Evolutionary conservation across 2,329 filamentous ascomycete species (phyloP), one percentile per base, ranked within the genome.

Genomic region (Pseudogymnoascus sp.): DNA sequence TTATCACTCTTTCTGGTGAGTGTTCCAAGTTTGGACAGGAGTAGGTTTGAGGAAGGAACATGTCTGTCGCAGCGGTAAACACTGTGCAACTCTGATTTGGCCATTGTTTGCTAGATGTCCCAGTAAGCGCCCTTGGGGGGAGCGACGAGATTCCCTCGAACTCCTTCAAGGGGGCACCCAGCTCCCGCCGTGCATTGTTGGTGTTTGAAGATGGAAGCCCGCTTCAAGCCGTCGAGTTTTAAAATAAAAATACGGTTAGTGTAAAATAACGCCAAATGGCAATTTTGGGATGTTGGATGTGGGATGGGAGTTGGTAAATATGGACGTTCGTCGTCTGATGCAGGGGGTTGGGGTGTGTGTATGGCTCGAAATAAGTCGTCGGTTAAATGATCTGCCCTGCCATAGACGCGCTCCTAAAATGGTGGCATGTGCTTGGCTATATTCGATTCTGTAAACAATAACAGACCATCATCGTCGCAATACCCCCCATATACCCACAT

Each of bases 371-470:
- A 56, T 56, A 56, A 56, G 28, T 33, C 28, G 50, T 56, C 50
- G 50, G 50, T 56, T 56, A 56, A 56, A 31, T 53, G 46, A 53
- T 53, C 46, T 53, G 46, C 46, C 46, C 46, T 53, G n/a, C 6
- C 8, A 53, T 53, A 53, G 46, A 53, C 46, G 46, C 46, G 46
- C 46, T 53, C 46, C 46, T 53, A 53, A 50, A 50, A 53, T 53
- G 46, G 26, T 53, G 46, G 46, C 46, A 53, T 53, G 46, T 53
- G 46, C 26, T 53, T 53, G 46, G 46, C 46, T 53, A 53, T 53
- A 53, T 33, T 53, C n/a, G 26, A 53, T 53, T 53, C n/a, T 53
- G 46, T 53, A 53, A 53, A 53, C 46, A 53, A 53, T 53, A 53
- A 53, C 46, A 53, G 46, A 53, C 46, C 26, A 53, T 53, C 26